Percentiles rank a stretch among this genome's conserved stretches.
Conservation (phyloP, 192 early-diverging fungal genomes). For the Kappamyces sp. region DNA sequence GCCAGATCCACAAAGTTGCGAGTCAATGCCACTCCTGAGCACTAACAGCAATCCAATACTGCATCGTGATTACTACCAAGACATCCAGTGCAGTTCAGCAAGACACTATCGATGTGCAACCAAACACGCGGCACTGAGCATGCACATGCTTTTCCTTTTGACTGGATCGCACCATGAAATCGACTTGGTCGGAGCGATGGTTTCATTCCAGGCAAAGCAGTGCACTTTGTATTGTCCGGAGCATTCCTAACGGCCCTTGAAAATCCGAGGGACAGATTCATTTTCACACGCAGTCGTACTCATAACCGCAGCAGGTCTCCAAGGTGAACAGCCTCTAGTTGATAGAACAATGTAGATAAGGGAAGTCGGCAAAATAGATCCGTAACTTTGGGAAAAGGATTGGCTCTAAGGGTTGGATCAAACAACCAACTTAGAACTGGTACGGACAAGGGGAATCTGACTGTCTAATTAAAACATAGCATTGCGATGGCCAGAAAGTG, state of each 20-base stretch:
- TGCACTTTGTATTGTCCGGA: slow-evolving; percentile 50
- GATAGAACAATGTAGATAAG: slow-evolving; percentile 81
- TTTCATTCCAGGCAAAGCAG: slow-evolving; percentile 46
- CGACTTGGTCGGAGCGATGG: slow-evolving; percentile 59
- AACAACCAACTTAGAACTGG: slow-evolving; percentile 76
- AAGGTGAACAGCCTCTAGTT: slow-evolving; percentile 79
- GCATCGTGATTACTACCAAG: too few species aligned
- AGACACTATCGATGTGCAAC: too few species aligned
- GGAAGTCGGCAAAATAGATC: slow-evolving; percentile 82
- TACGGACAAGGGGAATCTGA: slow-evolving; percentile 77
- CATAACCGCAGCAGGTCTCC: slow-evolving; percentile 76
- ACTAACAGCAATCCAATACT: too few species aligned
- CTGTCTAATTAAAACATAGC: slow-evolving; percentile 86
- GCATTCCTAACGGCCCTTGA: slow-evolving; percentile 61
- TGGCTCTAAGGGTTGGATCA: slow-evolving; percentile 74
- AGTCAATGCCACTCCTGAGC: too few species aligned
- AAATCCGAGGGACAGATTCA: slow-evolving; percentile 66
- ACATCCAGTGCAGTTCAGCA: too few species aligned
- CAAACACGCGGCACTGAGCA: too few species aligned
- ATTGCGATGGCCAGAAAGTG: slow-evolving; percentile 70
- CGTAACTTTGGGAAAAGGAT: slow-evolving; percentile 80
- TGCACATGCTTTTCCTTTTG: slow-evolving; percentile 71
- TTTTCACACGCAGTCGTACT: slow-evolving; percentile 64
- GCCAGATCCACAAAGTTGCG: too few species aligned
- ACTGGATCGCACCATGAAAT: slow-evolving; percentile 56